Percentiles rank a stretch among this genome's conserved stretches.
Conservation (phyloP, 306 rosid genomes). For the Vigna hirtella region DNA sequence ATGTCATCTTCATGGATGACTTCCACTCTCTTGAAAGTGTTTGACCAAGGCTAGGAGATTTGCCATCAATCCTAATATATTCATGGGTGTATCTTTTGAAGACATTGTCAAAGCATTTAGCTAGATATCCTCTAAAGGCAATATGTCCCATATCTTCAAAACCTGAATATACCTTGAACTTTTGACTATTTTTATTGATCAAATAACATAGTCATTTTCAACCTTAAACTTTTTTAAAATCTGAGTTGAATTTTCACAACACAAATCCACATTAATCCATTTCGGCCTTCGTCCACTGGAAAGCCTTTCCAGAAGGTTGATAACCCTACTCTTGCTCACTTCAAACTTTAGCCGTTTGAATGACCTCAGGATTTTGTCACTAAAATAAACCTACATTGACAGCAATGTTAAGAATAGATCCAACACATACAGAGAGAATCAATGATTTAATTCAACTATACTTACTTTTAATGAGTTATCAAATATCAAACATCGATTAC, state of each 20-base stretch:
- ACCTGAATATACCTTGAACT: constrained; percentile 49
- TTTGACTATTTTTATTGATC: constrained; percentile 61
- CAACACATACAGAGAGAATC: neutral
- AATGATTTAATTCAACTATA: neutral
- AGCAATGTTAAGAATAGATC: neutral
- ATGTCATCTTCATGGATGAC: too few relatives aligned
- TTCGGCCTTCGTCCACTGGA: constrained; percentile 72
- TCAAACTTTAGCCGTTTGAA: constrained; percentile 47
- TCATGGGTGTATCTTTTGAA: constrained; percentile 54
- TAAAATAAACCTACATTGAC: constrained; percentile 53
- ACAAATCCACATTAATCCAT: constrained; percentile 21
- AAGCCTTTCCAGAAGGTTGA: constrained; percentile 55
- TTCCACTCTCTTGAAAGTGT: too few relatives aligned
- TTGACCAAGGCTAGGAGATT: too few relatives aligned
- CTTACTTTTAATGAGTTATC: too few relatives aligned
- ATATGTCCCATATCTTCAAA: constrained; percentile 70
- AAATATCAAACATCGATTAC: too few relatives aligned
- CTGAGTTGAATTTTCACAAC: constrained; percentile 47
- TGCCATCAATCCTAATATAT: constrained; percentile 38
- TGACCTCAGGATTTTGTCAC: constrained; percentile 61
- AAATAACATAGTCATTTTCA: constrained; percentile 50
- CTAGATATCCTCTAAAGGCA: constrained; percentile 56
- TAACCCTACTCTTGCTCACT: constrained; percentile 44
- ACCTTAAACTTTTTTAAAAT: constrained; percentile 63
- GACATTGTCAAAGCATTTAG: constrained; percentile 49